Conservation (phyloP, 805 yeast genomes). For the Sungouiella blattae region DNA sequence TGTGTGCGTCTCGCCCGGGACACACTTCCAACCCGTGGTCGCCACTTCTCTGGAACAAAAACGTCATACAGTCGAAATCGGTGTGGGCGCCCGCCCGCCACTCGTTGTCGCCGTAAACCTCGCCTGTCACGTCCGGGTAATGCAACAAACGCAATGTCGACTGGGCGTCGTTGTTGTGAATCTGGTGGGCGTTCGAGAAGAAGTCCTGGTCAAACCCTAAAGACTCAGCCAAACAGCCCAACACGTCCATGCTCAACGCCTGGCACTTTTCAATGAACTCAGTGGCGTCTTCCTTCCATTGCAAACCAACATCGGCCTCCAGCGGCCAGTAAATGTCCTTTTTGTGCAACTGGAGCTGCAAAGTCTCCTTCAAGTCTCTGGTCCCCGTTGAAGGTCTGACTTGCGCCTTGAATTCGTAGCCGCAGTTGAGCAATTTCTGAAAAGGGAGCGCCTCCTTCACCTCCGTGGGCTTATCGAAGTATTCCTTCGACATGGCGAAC, state of each 20-base stretch:
- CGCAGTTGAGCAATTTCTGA: slow-evolving; percentile 27
- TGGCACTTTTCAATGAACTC: slow-evolving; percentile 21
- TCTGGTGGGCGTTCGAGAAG: slow-evolving; percentile 25
- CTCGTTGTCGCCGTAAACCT: slow-evolving; percentile 15
- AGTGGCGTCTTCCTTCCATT: slow-evolving; percentile 15
- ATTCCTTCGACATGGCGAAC: slow-evolving; percentile 19
- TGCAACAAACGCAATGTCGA: slow-evolving; percentile 31
- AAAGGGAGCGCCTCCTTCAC: slow-evolving; percentile 26
- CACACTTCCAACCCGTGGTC: slow-evolving; percentile 35
- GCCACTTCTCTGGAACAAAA: slow-evolving; percentile 31
- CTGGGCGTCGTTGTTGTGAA: slow-evolving; percentile 24
- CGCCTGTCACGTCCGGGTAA: slow-evolving; percentile 25
- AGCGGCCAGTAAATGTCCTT: slow-evolving; percentile 28
- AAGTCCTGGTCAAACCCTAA: slow-evolving; percentile 24
- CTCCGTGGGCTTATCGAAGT: slow-evolving; percentile 20
- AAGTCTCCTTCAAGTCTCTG: slow-evolving; percentile 28
- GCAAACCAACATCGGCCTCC: slow-evolving; percentile 22
- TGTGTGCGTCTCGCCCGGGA: slow-evolving; percentile 34
- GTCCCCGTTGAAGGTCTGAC: slow-evolving; percentile 34
- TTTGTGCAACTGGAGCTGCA: slow-evolving; percentile 29
- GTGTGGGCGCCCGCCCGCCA: slow-evolving; percentile 40
- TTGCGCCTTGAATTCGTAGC: slow-evolving; percentile 29
- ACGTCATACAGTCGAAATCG: slow-evolving; percentile 32
- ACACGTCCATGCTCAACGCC: slow-evolving; percentile 18
- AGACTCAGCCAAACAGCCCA: slow-evolving; percentile 27